phyloP scores from a whole-genome alignment of 2,329 filamentous ascomycete genomes.

The Botryotinia convoluta region DNA sequence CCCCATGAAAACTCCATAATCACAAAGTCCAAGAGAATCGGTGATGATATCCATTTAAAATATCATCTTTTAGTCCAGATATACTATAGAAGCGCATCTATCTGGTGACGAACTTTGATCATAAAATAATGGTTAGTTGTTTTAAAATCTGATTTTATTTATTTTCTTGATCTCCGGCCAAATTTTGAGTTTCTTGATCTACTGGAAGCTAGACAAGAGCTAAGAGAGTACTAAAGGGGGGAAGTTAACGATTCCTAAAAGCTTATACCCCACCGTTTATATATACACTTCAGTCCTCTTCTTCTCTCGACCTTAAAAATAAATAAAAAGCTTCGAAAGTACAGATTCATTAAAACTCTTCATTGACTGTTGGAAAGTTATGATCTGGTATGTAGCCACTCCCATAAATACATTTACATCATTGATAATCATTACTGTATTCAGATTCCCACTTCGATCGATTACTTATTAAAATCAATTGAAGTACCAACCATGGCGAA shows the following conservation, averaged over 20 bases:
- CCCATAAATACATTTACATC: neutral
- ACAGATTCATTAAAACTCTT: neutral
- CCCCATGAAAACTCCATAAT: neutral
- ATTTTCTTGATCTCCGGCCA: neutral
- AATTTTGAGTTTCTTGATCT: neutral
- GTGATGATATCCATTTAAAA: too few relatives aligned
- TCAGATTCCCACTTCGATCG: neutral
- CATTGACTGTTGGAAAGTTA: neutral
- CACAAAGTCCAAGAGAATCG: rapidly evolving
- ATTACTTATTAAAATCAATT: neutral
- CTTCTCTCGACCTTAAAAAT: neutral
- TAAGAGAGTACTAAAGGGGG: neutral
- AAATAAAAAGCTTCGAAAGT: neutral
- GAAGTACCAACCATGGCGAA: neutral
- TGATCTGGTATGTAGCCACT: neutral
- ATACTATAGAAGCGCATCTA: neutral
- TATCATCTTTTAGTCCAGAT: rapidly evolving
- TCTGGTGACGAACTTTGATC: rapidly evolving
- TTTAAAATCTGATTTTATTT: neutral
- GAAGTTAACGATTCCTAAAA: rapidly evolving
- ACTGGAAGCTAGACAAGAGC: neutral
- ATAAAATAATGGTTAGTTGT: neutral
- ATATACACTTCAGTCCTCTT: neutral
- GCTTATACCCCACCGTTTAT: rapidly evolving
- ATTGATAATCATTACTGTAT: neutral